These are phyloP conservation scores for Penicillium sp. DNA, from an alignment of 2,329 filamentous ascomycete species.

Conservation along the genomic window DNA sequence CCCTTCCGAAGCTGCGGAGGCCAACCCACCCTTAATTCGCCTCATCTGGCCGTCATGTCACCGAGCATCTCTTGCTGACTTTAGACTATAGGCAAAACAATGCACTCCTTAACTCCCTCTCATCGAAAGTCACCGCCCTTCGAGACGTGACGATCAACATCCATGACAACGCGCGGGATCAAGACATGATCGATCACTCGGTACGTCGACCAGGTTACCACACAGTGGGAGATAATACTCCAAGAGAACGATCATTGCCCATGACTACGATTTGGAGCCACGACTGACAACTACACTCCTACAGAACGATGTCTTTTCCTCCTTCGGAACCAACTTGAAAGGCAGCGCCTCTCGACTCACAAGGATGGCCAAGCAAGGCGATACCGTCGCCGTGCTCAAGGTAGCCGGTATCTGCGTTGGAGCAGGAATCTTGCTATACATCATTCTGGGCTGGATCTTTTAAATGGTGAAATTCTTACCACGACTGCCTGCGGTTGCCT, in stretches of 20 bases:
- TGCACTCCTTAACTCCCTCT: conserved; percentile 83
- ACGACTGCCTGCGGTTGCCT: neutral
- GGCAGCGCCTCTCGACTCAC: conserved; percentile 77
- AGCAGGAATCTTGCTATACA: conserved; percentile 69
- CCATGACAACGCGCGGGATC: conserved; percentile 88
- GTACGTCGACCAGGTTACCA: conserved; percentile 49
- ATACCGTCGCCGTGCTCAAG: conserved; percentile 87
- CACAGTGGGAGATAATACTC: neutral
- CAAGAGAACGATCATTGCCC: neutral
- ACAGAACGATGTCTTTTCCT: conserved; percentile 84
- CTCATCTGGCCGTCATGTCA: neutral
- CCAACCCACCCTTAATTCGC: neutral
- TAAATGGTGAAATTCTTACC: conserved; percentile 12
- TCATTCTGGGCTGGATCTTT: conserved; percentile 62
- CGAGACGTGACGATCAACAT: conserved; percentile 95
- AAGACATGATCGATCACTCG: conserved; percentile 81
- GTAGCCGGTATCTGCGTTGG: conserved; percentile 76
- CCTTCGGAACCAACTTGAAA: conserved; percentile 75
- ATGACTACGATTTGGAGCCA: neutral
- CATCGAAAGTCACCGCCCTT: conserved; percentile 83
- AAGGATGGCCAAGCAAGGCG: conserved; percentile 85
- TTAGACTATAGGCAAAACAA: conserved; percentile 70
- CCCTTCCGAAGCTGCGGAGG: neutral
- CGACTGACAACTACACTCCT: neutral
- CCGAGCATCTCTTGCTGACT: neutral